phyloP scores from a whole-genome alignment of 345 rosid species.

The Hibiscus trionum region DNA sequence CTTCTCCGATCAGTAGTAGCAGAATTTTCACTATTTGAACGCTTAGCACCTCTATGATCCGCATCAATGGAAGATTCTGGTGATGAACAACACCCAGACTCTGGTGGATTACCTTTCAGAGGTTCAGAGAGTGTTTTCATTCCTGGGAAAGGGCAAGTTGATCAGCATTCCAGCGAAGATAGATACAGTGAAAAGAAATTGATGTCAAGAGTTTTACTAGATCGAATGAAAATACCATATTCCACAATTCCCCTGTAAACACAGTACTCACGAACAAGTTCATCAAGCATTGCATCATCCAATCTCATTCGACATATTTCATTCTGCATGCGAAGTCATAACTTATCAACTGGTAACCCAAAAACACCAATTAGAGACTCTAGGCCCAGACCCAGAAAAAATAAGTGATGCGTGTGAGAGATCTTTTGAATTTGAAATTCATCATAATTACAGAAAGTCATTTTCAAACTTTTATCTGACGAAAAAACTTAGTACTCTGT shows the following conservation, averaged over 20 bases:
- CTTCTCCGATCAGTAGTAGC: conserved; percentile 35
- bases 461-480: background rate
- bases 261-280: conserved; percentile 83
- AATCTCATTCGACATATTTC: conserved; percentile 85
- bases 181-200: background rate
- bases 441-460: background rate
- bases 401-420: background rate
- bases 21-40: conserved; percentile 50
- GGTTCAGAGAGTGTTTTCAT: conserved; percentile 27
- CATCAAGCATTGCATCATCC: conserved; percentile 67
- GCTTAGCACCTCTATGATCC: conserved; percentile 39
- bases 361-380: background rate
- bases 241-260: conserved; percentile 81
- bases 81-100: conserved; percentile 37
- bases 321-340: conserved; percentile 47
- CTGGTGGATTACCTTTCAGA: conserved; percentile 36
- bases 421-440: background rate
- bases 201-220: conserved; percentile 27
- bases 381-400: background rate
- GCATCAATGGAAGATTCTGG: conserved; percentile 42
- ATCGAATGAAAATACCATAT: conserved; percentile 27
- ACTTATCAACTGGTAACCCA: background rate
- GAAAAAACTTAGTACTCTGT: background rate
- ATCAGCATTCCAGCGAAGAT: conserved; percentile 11
- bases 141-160: conserved; percentile 22